These are phyloP conservation scores for Quercus dentata DNA, from an alignment of 306 rosid species.

Conservation along the genomic window DNA sequence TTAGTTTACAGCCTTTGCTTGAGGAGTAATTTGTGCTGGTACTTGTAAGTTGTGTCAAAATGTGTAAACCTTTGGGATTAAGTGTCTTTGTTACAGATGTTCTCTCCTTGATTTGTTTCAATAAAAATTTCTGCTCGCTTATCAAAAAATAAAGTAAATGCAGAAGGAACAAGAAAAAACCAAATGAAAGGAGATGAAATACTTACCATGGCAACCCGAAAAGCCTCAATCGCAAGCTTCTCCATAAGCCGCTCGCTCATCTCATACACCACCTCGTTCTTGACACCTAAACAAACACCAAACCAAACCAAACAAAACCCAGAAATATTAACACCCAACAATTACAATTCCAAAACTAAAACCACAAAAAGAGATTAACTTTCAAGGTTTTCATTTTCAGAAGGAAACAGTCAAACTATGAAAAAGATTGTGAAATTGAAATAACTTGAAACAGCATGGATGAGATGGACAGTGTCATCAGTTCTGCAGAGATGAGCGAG, in stretches of 20 bases:
- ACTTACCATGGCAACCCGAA: constrained; percentile 61
- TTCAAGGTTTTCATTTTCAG: too few species aligned
- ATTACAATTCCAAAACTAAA: not conserved
- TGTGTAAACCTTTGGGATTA: too few species aligned
- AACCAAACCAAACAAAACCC: not conserved
- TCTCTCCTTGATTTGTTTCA: too few species aligned
- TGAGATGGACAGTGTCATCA: constrained; percentile 80
- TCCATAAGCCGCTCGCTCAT: constrained; percentile 65
- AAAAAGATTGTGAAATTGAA: not conserved
- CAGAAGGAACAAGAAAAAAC: not conserved
- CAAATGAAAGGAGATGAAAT: not conserved
- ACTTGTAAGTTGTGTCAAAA: too few species aligned
- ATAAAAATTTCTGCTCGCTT: too few species aligned
- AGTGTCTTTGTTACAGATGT: too few species aligned
- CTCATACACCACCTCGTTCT: constrained; percentile 58
- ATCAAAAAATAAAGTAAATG: too few species aligned
- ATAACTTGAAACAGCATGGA: constrained; percentile 78
- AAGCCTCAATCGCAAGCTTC: constrained; percentile 77
- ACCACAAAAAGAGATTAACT: not conserved
- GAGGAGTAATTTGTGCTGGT: too few species aligned
- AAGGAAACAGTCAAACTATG: not conserved
- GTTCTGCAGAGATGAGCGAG: constrained; percentile 69
- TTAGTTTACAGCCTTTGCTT: too few species aligned
- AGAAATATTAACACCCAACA: not conserved
- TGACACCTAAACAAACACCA: constrained; percentile 40